Conservation (phyloP, 2,329 filamentous ascomycete species). For the Purpureocillium lavendulum region DNA sequence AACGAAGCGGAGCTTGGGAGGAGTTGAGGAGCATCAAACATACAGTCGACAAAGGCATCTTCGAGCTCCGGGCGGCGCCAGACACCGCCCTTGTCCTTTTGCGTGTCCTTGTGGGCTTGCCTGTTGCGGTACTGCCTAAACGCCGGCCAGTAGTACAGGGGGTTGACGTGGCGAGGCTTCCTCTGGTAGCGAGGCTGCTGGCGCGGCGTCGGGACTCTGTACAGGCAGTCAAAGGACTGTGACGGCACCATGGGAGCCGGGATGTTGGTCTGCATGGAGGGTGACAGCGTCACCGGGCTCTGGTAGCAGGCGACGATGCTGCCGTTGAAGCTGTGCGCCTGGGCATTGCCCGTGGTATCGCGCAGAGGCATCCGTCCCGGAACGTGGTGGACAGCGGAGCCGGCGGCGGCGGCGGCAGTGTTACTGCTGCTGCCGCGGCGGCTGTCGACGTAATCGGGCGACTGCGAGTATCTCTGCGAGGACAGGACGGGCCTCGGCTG, state of each 20-base stretch:
- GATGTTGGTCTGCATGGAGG: conserved; percentile 37
- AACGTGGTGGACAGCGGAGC: too few species aligned
- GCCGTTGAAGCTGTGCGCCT: conserved; percentile 31
- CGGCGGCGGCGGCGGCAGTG: too few species aligned
- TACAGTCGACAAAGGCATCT: conserved; percentile 60
- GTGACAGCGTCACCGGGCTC: conserved; percentile 31
- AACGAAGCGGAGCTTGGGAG: neutral
- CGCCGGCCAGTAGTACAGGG: conserved; percentile 52
- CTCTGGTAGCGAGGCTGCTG: conserved; percentile 26
- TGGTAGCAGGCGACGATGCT: conserved; percentile 35
- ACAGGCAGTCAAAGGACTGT: conserved; percentile 34
- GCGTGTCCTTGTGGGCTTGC: conserved; percentile 53
- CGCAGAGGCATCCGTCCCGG: conserved; percentile 36
- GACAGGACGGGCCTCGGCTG: conserved; percentile 38
- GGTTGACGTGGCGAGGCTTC: conserved; percentile 38
- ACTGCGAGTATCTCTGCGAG: conserved; percentile 41
- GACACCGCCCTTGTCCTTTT: conserved; percentile 52
- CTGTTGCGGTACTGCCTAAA: conserved; percentile 59
- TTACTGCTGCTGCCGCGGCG: conserved; percentile 25
- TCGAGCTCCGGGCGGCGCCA: conserved; percentile 47
- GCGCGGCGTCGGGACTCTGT: conserved; percentile 26
- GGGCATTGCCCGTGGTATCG: conserved; percentile 44
- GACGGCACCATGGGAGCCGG: conserved; percentile 43
- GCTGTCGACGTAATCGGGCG: conserved; percentile 37
- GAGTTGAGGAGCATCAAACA: conserved; percentile 14